A percentile compares a stretch with the other conserved stretches of the same genome.
phyloP scores from a whole-genome alignment of 352 stramenopile genomes.

The Phytopythium boreale region DNA sequence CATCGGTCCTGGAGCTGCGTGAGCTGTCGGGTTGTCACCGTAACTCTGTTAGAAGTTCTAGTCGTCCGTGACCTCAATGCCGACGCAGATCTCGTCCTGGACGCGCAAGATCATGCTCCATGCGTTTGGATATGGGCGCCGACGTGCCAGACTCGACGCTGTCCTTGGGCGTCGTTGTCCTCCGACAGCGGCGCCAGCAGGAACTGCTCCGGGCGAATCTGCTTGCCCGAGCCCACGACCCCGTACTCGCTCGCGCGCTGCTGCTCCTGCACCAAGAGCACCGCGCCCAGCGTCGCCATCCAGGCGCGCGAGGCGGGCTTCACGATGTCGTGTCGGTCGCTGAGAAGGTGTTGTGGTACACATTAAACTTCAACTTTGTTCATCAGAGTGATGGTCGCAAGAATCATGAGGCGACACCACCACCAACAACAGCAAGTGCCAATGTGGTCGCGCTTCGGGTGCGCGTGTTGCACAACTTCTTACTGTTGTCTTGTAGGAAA shows the following conservation, averaged over 20 bases:
- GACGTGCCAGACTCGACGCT: constrained; percentile 75
- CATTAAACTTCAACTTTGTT: too few species aligned
- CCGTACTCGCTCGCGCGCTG: constrained; percentile 21
- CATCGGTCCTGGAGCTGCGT: too few species aligned
- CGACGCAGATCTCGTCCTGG: constrained; percentile 83
- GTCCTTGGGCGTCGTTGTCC: constrained; percentile 52
- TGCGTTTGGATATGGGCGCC: constrained; percentile 65
- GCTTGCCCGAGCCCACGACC: constrained; percentile 8
- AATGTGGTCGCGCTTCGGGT: too few species aligned
- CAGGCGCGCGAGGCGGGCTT: constrained; percentile 19
- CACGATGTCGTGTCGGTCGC: constrained; percentile 4
- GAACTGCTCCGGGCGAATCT: constrained; percentile 46
- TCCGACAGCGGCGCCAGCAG: constrained; percentile 62
- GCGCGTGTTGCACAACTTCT: too few species aligned
- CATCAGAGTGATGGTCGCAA: too few species aligned
- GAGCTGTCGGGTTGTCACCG: too few species aligned
- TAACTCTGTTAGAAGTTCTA: too few species aligned
- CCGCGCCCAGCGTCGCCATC: constrained; percentile 14
- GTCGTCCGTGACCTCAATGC: constrained; percentile 91
- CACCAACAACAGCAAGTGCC: too few species aligned
- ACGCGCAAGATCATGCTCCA: constrained; percentile 81
- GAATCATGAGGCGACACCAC: too few species aligned
- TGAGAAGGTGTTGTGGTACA: too few species aligned
- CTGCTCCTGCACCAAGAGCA: constrained; percentile 17
- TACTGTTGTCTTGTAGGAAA: too few species aligned